Evolutionary conservation across 2,329 filamentous ascomycete genomes (phyloP).

Genomic region (Bertia moriformis): DNA sequence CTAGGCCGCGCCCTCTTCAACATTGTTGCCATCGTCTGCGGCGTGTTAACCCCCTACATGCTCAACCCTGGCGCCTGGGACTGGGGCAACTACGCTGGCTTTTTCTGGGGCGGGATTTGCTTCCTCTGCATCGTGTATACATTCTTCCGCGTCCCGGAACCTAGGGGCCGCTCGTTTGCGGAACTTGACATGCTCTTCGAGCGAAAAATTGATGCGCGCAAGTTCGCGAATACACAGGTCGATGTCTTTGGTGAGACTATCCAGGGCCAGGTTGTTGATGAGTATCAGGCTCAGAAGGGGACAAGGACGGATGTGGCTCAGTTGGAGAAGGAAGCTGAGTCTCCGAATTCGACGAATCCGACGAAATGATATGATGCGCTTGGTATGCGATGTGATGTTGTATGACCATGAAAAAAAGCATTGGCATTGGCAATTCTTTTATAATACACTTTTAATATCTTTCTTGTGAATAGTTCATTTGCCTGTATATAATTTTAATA

Average conservation of each 20-base stretch:
- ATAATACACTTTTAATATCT: too few relatives aligned
- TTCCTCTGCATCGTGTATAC: conserved; percentile 70
- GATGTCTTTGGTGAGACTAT: conserved; percentile 38
- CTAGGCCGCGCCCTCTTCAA: conserved; percentile 72
- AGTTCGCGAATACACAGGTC: conserved; percentile 48
- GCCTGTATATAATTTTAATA: too few relatives aligned
- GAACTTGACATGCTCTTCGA: conserved; percentile 80
- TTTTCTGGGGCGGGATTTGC: conserved; percentile 76
- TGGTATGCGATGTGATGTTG: too few relatives aligned
- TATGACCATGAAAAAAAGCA: too few relatives aligned
- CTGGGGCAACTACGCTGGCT: conserved; percentile 76
- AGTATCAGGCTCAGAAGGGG: conserved; percentile 24
- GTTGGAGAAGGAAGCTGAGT: conserved; percentile 8
- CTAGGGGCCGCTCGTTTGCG: conserved; percentile 65
- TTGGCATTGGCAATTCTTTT: too few relatives aligned
- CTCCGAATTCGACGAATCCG: too few relatives aligned
- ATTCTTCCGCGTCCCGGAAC: conserved; percentile 70
- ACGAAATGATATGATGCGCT: too few relatives aligned
- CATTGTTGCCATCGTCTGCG: conserved; percentile 67
- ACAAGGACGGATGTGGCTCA: conserved; percentile 11
- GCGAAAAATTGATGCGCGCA: conserved; percentile 52
- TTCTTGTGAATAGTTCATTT: too few relatives aligned
- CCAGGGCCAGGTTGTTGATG: conserved; percentile 29
- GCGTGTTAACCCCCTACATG: conserved; percentile 81
- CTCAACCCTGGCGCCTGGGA: conserved; percentile 76